Conservation (phyloP, 257 asterid species). For the Solanum virginianum region DNA sequence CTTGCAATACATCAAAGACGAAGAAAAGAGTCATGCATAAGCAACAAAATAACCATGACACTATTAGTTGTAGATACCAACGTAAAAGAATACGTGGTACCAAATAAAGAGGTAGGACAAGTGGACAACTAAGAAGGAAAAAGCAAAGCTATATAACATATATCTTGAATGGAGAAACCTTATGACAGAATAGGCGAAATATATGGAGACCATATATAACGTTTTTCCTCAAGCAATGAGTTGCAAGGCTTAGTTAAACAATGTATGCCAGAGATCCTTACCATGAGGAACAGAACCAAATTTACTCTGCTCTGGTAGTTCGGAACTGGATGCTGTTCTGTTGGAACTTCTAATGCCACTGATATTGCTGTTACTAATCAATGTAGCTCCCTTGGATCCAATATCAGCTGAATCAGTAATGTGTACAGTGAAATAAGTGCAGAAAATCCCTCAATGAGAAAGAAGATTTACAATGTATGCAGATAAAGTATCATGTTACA, state of each 20-base stretch:
- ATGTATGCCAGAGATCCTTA: slow-evolving; percentile 6
- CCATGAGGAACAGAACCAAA: slow-evolving; percentile 50
- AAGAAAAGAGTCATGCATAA: neutral
- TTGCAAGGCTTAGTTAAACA: neutral
- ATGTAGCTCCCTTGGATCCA: slow-evolving; percentile 52
- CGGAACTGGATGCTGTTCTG: slow-evolving; percentile 28
- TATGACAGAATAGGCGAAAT: neutral
- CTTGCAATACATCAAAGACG: neutral
- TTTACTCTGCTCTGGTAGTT: slow-evolving; percentile 28
- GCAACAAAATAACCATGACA: neutral
- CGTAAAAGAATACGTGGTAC: neutral
- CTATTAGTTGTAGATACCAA: neutral
- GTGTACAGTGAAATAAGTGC: slow-evolving; percentile 26
- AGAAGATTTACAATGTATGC: neutral
- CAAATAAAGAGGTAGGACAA: neutral
- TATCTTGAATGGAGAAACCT: neutral
- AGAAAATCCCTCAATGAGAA: neutral
- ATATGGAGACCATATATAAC: neutral
- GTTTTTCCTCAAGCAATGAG: neutral
- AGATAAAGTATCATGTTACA: neutral
- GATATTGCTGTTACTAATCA: slow-evolving; percentile 33
- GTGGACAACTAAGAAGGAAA: neutral
- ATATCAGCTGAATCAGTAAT: slow-evolving; percentile 64
- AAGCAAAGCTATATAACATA: neutral
- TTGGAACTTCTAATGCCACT: slow-evolving; percentile 39